These are phyloP conservation scores for Amborella trichopoda DNA, from an alignment of 164 flowering plant species.

Conservation along the genomic window DNA sequence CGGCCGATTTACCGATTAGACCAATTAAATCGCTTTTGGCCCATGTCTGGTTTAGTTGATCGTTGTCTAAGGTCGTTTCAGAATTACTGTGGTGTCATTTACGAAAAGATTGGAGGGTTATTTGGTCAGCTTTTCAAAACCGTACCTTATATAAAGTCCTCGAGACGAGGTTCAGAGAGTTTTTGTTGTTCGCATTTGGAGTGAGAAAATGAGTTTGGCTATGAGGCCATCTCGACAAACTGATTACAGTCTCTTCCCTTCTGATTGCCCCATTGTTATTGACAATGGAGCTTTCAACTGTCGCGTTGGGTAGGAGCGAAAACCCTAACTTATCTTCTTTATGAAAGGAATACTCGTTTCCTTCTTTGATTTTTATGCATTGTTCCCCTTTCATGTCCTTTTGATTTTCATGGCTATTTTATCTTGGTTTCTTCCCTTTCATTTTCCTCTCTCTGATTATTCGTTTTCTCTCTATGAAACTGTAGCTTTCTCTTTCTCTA, in stretches of 20 bases:
- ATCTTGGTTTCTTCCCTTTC: not conserved
- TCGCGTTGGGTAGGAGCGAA: slow-evolving; percentile 15
- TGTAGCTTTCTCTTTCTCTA: not conserved
- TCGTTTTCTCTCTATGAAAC: not conserved
- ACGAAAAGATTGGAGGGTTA: too few species aligned
- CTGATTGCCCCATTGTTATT: slow-evolving; percentile 17
- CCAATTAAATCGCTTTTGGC: too few species aligned
- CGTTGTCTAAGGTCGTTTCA: too few species aligned
- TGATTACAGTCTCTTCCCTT: slow-evolving; percentile 16
- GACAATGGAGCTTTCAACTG: slow-evolving; percentile 23
- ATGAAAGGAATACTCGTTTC: too few species aligned
- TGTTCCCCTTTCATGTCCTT: too few species aligned
- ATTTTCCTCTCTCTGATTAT: not conserved
- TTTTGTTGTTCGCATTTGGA: too few species aligned
- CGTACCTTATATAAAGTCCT: too few species aligned
- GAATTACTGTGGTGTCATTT: too few species aligned
- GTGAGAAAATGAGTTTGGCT: slow-evolving; percentile 13
- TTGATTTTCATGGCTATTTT: not conserved
- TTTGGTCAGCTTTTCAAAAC: too few species aligned
- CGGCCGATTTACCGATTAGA: too few species aligned
- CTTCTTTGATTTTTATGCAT: not conserved
- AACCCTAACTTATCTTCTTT: not conserved
- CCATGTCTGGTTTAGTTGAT: too few species aligned
- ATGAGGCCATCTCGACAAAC: slow-evolving; percentile 15
- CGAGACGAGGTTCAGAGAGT: too few species aligned